Base-by-base conservation (phyloP, 176 grass and related monocot genomes). In the Oryza meridionalis region DNA sequence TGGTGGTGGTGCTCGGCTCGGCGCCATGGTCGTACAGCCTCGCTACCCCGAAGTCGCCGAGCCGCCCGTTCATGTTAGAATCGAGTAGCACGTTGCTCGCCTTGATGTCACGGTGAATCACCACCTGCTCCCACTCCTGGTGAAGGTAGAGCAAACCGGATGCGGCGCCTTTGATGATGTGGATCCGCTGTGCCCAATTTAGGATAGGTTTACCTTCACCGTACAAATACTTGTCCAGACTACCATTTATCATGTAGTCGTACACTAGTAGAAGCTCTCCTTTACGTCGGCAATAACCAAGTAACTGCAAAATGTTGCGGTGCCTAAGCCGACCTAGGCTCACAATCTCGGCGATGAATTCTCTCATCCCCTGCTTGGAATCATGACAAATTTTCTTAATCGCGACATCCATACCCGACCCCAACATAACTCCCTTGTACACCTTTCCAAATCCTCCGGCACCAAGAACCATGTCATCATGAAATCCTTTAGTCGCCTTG, bases 331-430 rank as follows among this genome's bases (percentile, higher is more conserved):
- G 66, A 14, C 66, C 66, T 35, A 69, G 66, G 29, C 66, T 69
- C 66, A 6, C 66, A 19, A 69, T 69, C 66, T 69, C 37, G 3
- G 69, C 38, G 19, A 71, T 13, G 7, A 71, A 90, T 70, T 83
- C 75, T 11, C 69, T 16, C 69, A 71, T 71, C 69, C 69, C 69
- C 21, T 43, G 69, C 69, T 43, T 71, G 9, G 69, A 71, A 11
- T 71, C 69, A 24, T 71, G 69, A 3, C 35, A 71, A 11, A 22
- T 19, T 43, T 22, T 71, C 69, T 71, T 71, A 19, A 42, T n/a
- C 14, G 67, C 67, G 19, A 70, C 32, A 8, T 70, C 35, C 2
- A n/a, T 16, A 17, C 7, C 1, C 5, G 31, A 69, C 15, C 29
- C 32, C 15, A 31, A 5, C 26, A 69, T 1, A 5, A 37, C 66